Evolutionary conservation across 2,329 filamentous ascomycete species (phyloP).

Genomic region (Ophiostoma populinum): DNA sequence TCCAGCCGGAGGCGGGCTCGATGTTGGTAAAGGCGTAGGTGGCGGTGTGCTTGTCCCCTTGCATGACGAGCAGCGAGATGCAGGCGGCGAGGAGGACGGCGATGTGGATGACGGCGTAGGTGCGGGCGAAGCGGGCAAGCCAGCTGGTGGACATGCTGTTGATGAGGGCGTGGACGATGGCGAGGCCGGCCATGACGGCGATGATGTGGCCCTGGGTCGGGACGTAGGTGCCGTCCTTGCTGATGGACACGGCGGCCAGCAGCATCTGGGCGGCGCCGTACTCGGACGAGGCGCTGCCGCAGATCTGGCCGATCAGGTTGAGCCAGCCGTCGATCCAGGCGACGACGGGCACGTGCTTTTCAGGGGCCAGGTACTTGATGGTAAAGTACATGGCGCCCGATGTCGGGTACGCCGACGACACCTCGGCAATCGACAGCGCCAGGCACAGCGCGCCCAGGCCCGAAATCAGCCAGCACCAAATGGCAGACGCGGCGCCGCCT

Average conservation of each 20-base stretch:
- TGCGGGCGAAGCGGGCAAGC: constrained; percentile 40
- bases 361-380: constrained; percentile 33
- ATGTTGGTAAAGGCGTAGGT: constrained; percentile 38
- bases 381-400: constrained; percentile 33
- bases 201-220: constrained; percentile 29
- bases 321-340: constrained; percentile 33
- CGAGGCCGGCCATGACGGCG: constrained; percentile 37
- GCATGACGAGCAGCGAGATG: constrained; percentile 32
- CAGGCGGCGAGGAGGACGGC: constrained; percentile 31
- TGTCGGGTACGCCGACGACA: constrained; percentile 40
- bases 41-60: constrained; percentile 31
- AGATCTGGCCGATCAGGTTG: constrained; percentile 33
- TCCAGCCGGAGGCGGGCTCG: constrained; percentile 33
- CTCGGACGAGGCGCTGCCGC: constrained; percentile 37
- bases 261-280: constrained; percentile 39
- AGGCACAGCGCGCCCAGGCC: constrained; percentile 40
- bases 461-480: constrained; percentile 42
- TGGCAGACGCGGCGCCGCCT: constrained; percentile 32
- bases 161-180: constrained; percentile 31
- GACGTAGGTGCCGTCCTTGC: constrained; percentile 26
- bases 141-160: constrained; percentile 39
- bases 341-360: constrained; percentile 28
- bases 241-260: constrained; percentile 35
- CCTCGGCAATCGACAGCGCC: constrained; percentile 33
- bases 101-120: constrained; percentile 40